These are phyloP conservation scores for Fusarium dimerum DNA, from an alignment of 2,329 filamentous ascomycete genomes.

Conservation along the genomic window DNA sequence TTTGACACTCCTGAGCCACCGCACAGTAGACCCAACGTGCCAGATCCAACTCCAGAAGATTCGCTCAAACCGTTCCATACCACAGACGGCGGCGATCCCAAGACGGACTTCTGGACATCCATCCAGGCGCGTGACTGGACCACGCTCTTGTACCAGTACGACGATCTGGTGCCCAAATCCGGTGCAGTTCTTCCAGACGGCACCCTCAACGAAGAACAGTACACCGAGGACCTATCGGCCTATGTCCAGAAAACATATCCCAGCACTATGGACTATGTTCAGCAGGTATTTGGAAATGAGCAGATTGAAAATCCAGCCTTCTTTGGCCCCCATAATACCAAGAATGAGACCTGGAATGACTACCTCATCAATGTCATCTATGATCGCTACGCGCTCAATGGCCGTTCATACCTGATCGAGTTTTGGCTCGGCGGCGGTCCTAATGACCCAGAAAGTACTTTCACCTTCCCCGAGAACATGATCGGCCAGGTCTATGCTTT, in stretches of 20 bases:
- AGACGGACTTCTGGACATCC: conserved; percentile 4
- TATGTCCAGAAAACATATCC: conserved; percentile 1
- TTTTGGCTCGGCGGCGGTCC: conserved; percentile 11
- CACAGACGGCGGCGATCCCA: neutral
- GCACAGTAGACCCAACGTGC: neutral
- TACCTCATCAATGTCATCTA: conserved; percentile 17
- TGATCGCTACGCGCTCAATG: conserved; percentile 13
- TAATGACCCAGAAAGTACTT: neutral
- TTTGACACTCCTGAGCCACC: conserved; percentile 2
- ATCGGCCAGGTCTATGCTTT: conserved; percentile 11
- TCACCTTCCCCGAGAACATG: neutral
- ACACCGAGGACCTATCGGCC: neutral
- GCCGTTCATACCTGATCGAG: conserved; percentile 11
- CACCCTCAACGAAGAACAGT: neutral
- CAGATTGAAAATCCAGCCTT: neutral
- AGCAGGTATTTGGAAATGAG: neutral
- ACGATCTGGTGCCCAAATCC: neutral
- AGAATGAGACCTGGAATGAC: conserved; percentile 7
- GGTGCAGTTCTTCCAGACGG: neutral
- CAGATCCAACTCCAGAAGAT: neutral
- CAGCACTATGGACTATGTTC: neutral
- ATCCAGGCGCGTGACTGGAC: conserved; percentile 7
- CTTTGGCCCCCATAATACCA: conserved; percentile 1
- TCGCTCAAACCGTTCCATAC: conserved; percentile 11
- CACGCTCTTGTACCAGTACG: conserved; percentile 5